Base-by-base conservation (phyloP, 352 stramenopile genomes). In the Phytophthora podocarpi region DNA sequence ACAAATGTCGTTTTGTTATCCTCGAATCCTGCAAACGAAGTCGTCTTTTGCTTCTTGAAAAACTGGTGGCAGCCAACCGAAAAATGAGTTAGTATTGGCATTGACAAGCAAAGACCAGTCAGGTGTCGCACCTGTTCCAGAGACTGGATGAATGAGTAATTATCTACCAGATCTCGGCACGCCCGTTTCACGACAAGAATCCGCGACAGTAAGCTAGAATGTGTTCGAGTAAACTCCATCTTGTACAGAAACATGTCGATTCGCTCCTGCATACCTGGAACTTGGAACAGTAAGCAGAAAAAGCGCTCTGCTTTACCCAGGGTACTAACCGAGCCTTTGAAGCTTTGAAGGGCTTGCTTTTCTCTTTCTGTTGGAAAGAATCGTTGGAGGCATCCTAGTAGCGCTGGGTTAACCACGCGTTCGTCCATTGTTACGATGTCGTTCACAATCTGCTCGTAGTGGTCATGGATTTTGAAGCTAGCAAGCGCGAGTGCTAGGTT, bases 211-310 rank as follows among this genome's bases (percentile, higher is more conserved):
- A 88, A 50, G 8, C 50, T 80, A 11, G 65, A 70, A 21, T 84
- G 72, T 15, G 35, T 80, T 1, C 73, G 68, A 13, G 36, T 31
- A 40, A 92, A 92, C 65, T 87, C 78, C 32, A 92, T 74, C 54
- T 90, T 92, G 64, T 87, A 92, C 26, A 90, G 53, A 15, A 92
- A 89, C 61, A 82, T 87, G 23, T 92, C 79, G 41, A 92, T 89
- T 15, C 80, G 75, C 30, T 79, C 63, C 15, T 80, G 67, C 59
- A 90, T 81, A 7, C 74, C 59, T 6, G 79, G 66, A 8, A 92
- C 70, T 68, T 82, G 78, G 27, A 92, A 76, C 20, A 92, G 43
- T 32, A 82, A 55, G 41, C 59, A 85, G 32, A 92, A 85, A 54
- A 94, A 94, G 21, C 78, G 72, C 30, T 94, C 85, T 21, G 85